Evolutionary conservation across 495 filamentous ascomycete species (phyloP).

Genomic region (Penicillium argentinense): DNA sequence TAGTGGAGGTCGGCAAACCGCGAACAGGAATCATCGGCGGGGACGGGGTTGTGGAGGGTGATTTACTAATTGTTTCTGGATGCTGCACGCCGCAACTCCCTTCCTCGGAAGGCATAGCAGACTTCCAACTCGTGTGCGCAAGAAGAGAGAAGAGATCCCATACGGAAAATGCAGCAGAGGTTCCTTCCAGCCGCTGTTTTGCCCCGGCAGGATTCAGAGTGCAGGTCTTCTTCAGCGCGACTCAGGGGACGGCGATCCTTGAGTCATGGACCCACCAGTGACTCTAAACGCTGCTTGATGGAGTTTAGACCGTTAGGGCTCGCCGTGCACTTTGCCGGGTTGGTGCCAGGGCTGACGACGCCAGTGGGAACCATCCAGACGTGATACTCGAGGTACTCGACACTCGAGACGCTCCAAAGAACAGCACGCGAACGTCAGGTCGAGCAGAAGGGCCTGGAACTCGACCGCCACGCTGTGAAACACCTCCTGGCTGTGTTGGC

Average conservation of each 20-base stretch:
- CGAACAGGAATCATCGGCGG: conserved; percentile 10
- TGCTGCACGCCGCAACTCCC: background rate
- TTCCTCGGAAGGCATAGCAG: background rate
- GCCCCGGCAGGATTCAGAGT: background rate
- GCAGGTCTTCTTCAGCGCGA: background rate
- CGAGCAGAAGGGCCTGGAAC: conserved; percentile 2
- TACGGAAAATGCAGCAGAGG: background rate
- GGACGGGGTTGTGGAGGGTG: background rate
- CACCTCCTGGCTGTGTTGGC: background rate
- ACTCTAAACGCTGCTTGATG: conserved; percentile 13
- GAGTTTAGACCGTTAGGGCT: conserved; percentile 15
- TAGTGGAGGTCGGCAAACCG: conserved; percentile 9
- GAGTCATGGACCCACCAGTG: conserved; percentile 19
- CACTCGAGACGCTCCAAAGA: background rate
- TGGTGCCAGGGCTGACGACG: conserved; percentile 21
- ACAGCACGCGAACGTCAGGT: background rate
- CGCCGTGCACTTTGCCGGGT: conserved; percentile 5
- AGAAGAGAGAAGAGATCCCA: too few species aligned
- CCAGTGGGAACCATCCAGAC: background rate
- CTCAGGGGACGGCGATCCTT: conserved; percentile 7
- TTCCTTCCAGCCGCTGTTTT: background rate
- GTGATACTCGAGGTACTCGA: background rate
- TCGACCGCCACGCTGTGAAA: background rate
- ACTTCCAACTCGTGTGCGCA: too few species aligned
- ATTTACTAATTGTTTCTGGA: background rate